These are phyloP conservation scores for Immersiella caudata DNA, from an alignment of 495 filamentous ascomycete genomes.

Conservation along the genomic window DNA sequence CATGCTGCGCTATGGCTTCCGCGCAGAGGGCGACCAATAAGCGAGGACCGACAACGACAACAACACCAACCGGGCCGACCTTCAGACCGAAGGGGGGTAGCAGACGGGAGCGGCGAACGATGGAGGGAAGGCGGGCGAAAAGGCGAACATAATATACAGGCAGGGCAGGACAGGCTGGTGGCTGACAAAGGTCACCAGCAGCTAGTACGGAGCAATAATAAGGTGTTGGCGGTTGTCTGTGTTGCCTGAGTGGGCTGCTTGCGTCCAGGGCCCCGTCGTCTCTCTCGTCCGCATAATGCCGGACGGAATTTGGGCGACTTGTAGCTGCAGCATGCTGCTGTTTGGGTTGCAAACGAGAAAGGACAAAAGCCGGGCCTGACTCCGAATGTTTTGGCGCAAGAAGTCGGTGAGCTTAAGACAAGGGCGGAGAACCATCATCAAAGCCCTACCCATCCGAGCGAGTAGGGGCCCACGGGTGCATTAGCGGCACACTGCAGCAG, in stretches of 20 bases:
- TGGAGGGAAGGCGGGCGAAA: constrained; percentile 22
- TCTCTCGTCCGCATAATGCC: not conserved
- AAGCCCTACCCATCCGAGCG: constrained; percentile 22
- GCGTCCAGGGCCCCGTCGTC: not conserved
- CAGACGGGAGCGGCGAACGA: constrained; percentile 9
- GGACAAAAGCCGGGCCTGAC: constrained; percentile 24
- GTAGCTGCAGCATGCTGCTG: constrained; percentile 21
- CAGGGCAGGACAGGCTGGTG: constrained; percentile 1
- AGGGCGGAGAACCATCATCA: constrained; percentile 24
- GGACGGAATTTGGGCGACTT: constrained; percentile 7
- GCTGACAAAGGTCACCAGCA: constrained; percentile 16
- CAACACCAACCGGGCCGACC: constrained; percentile 15
- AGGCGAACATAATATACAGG: constrained; percentile 23
- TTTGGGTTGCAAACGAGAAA: constrained; percentile 21
- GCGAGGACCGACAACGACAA: constrained; percentile 9
- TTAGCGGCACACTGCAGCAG: constrained; percentile 35
- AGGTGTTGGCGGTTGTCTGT: constrained; percentile 2
- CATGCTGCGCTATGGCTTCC: constrained; percentile 29
- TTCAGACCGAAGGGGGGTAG: constrained; percentile 7
- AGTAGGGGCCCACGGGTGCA: constrained; percentile 31
- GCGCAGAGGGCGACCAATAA: constrained; percentile 13
- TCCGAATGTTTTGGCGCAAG: constrained; percentile 30
- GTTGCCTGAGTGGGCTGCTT: constrained; percentile 10
- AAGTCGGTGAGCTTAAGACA: constrained; percentile 24
- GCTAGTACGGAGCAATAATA: not conserved